These are phyloP conservation scores for Linnemannia elongata DNA, from an alignment of 192 early-diverging fungal genomes.

Conservation along the genomic window DNA sequence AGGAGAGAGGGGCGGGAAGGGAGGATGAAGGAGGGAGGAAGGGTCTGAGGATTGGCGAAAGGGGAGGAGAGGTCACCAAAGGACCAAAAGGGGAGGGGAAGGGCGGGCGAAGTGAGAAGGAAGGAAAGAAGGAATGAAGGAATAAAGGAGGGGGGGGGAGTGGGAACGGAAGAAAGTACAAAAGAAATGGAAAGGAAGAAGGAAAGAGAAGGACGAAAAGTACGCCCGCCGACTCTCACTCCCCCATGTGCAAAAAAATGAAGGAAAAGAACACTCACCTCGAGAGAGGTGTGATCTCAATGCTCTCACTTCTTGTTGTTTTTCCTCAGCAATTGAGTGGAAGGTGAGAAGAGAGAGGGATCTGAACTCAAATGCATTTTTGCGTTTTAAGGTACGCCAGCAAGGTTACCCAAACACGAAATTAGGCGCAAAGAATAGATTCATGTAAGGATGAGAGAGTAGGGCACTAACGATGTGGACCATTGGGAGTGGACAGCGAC, in stretches of 20 bases:
- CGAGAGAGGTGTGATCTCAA: not conserved
- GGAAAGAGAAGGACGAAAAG: not conserved
- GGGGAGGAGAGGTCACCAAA: not conserved
- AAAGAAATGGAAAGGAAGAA: not conserved
- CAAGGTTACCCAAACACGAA: not conserved
- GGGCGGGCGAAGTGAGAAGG: not conserved
- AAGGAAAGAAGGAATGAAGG: not conserved
- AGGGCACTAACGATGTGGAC: not conserved
- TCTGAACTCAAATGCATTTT: slow-evolving; percentile 2
- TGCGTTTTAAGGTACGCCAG: not conserved
- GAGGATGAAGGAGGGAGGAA: not conserved
- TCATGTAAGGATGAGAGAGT: not conserved
- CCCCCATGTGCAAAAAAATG: not conserved
- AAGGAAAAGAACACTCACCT: not conserved
- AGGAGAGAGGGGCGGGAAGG: not conserved
- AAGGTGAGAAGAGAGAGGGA: not conserved
- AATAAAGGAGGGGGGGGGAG: not conserved
- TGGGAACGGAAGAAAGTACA: not conserved
- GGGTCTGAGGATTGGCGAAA: not conserved
- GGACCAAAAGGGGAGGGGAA: not conserved
- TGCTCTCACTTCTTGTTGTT: not conserved
- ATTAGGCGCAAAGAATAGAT: not conserved
- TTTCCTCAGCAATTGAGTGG: not conserved
- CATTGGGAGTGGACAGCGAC: not conserved
- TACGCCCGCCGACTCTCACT: not conserved